phyloP scores from a whole-genome alignment of 208 protist species.

The Angomonas ambiguus region DNA sequence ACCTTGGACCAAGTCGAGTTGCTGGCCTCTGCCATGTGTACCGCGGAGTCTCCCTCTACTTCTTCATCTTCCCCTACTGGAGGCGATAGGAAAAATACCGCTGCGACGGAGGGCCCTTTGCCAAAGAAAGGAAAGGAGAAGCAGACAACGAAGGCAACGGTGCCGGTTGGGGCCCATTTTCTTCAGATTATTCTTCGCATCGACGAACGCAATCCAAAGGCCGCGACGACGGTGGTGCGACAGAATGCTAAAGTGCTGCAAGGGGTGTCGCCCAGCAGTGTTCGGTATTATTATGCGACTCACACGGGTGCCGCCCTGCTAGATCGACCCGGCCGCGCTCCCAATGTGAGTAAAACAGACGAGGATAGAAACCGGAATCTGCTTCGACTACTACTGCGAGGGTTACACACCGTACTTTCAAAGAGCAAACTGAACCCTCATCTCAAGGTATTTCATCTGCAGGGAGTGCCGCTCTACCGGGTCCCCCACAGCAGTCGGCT shows the following conservation, averaged over 20 bases:
- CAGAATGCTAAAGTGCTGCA: no score
- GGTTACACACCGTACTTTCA: background rate
- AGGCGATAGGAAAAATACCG: no score
- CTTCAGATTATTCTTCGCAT: background rate
- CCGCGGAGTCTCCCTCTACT: no score
- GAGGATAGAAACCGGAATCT: no score
- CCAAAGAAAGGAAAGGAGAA: no score
- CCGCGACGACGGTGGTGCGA: no score
- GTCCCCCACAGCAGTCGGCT: background rate
- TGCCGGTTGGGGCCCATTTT: background rate
- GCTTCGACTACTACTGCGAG: background rate
- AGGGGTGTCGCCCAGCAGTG: background rate
- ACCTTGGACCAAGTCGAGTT: background rate
- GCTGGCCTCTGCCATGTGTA: background rate
- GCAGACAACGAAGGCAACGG: background rate
- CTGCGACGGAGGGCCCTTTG: no score
- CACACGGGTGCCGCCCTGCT: background rate
- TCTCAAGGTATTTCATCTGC: background rate
- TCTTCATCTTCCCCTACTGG: no score
- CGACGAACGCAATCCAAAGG: background rate
- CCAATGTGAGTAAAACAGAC: background rate
- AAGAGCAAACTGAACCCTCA: background rate
- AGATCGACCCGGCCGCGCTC: background rate
- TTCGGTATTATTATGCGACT: background rate
- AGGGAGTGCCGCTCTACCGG: background rate